phyloP scores from a whole-genome alignment of 139 green algal species.

The Nannochloris sp. region DNA sequence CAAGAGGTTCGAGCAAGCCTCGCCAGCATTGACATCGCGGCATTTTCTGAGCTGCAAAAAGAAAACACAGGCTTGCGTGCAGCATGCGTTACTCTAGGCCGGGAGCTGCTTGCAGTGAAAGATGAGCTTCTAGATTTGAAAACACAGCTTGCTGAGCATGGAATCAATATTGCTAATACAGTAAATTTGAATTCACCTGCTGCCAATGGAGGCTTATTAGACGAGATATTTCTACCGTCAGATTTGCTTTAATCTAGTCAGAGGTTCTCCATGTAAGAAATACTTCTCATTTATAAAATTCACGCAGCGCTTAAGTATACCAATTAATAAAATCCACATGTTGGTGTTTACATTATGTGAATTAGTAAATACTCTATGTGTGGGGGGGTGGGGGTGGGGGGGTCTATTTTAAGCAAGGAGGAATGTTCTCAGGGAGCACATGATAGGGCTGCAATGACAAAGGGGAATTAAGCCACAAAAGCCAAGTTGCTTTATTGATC shows the following conservation, averaged over 20 bases:
- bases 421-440: no score
- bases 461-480: no score
- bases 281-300: no score
- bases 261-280: no score
- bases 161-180: background rate
- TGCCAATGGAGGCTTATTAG: background rate
- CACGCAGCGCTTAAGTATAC: no score
- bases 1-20: slow-evolving; percentile 15
- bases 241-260: background rate
- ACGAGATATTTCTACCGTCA: background rate
- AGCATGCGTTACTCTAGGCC: slow-evolving; percentile 15
- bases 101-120: slow-evolving; percentile 24
- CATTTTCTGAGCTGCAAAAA: slow-evolving; percentile 27
- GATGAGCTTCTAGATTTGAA: slow-evolving; percentile 18
- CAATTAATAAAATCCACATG: no score
- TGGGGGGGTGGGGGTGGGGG: no score
- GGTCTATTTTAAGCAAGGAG: no score
- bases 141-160: background rate
- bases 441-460: no score
- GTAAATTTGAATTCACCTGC: background rate
- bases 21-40: slow-evolving; percentile 7
- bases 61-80: slow-evolving; percentile 27
- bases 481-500: no score
- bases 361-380: no score
- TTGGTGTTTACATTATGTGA: no score